phyloP scores from a whole-genome alignment of 306 rosid species.

The Lagenaria siceraria region DNA sequence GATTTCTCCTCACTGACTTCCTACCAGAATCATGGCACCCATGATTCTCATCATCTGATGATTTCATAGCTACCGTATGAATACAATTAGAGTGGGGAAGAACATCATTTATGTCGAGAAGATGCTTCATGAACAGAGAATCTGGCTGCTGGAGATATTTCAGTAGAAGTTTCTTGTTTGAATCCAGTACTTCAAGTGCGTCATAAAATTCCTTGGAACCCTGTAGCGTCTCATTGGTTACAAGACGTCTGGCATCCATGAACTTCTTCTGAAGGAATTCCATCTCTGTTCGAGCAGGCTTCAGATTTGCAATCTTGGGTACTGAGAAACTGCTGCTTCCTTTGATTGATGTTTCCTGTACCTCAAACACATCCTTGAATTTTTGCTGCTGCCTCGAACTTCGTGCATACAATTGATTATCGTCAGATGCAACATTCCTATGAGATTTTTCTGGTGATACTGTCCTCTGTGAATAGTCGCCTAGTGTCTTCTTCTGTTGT shows the following conservation, averaged over 20 bases:
- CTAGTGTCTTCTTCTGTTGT: slow-evolving; percentile 32
- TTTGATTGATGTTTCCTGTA: slow-evolving; percentile 44
- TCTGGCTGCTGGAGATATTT: slow-evolving; percentile 77
- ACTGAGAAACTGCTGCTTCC: slow-evolving; percentile 41
- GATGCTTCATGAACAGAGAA: slow-evolving; percentile 77
- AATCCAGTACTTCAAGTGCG: slow-evolving; percentile 67
- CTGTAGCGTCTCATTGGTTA: slow-evolving; percentile 55
- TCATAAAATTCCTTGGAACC: slow-evolving; percentile 65
- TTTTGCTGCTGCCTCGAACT: slow-evolving; percentile 58
- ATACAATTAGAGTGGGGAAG: slow-evolving; percentile 36
- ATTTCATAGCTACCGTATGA: slow-evolving; percentile 23
- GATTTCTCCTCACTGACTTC: slow-evolving; percentile 35
- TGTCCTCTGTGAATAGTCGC: slow-evolving; percentile 13
- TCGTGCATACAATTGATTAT: slow-evolving; percentile 36
- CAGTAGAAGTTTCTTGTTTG: slow-evolving; percentile 76
- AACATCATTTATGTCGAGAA: slow-evolving; percentile 48
- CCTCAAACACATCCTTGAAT: slow-evolving; percentile 93
- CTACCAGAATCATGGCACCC: slow-evolving; percentile 22
- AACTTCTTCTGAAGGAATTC: slow-evolving; percentile 75
- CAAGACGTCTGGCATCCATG: slow-evolving; percentile 82
- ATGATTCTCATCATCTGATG: slow-evolving; percentile 30
- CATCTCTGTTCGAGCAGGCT: slow-evolving; percentile 54
- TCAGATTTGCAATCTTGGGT: slow-evolving; percentile 24
- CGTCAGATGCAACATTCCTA: slow-evolving; percentile 20
- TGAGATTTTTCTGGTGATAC: slow-evolving; percentile 30